Conservation (phyloP, 305 asterid species). For the Solanum hybrid region DNA sequence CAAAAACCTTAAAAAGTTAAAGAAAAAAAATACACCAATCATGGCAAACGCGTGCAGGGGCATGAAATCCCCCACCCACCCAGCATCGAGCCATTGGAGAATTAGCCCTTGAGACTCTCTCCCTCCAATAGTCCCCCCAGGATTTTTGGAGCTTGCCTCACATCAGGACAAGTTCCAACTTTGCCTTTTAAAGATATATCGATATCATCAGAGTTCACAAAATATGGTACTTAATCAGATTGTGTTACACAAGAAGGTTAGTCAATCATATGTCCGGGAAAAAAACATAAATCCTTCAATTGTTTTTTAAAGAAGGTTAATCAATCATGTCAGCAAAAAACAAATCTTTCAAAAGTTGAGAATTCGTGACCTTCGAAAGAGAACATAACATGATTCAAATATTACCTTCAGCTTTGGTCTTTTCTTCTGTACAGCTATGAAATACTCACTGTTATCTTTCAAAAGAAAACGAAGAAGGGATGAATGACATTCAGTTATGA, state of each 20-base stretch:
- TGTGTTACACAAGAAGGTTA: not conserved
- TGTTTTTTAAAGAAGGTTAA: not conserved
- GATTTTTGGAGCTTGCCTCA: not conserved
- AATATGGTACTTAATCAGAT: not conserved
- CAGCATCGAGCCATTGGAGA: not conserved
- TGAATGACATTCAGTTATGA: constrained; percentile 67
- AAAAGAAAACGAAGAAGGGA: constrained; percentile 71
- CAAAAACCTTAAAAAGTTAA: not conserved
- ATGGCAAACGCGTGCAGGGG: not conserved
- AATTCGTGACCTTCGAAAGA: not conserved
- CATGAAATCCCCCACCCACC: not conserved
- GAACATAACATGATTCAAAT: not conserved
- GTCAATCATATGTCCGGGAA: not conserved
- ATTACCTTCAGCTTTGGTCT: constrained; percentile 72
- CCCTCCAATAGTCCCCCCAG: not conserved
- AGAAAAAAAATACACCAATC: not conserved
- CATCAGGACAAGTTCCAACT: not conserved
- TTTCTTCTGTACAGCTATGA: constrained; percentile 38
- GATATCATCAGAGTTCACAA: not conserved
- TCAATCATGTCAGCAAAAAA: not conserved
- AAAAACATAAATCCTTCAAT: not conserved
- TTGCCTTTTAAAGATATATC: not conserved
- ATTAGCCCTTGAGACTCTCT: not conserved
- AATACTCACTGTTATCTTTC: constrained; percentile 50
- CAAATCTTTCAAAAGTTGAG: not conserved